Evolutionary conservation across 192 early-diverging fungal genomes (phyloP), one percentile per base, ranked within the genome.

Genomic region (Dispira simplex): DNA sequence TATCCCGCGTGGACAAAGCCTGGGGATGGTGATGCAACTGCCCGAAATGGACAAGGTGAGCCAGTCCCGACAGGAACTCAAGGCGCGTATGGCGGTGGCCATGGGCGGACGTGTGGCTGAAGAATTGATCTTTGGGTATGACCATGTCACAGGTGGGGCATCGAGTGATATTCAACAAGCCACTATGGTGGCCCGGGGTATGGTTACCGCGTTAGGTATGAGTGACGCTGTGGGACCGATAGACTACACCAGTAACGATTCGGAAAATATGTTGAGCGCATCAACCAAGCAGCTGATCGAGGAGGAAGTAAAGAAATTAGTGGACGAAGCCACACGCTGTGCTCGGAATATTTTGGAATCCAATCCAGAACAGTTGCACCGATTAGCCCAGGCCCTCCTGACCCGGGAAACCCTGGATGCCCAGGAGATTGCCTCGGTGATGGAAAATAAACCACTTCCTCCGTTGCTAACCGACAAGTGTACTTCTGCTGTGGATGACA

Each of bases 81-180:
- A 88, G 52, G 94, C 97, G 0, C 75, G 85, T 69, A 73, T 98
- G 39, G 95, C 98, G 74, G 93, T 99, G 16, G 89, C 86, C 66
- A 94, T 99, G 94, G 97, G 95, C 45, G 97, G 97, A n/a, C 82
- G 95, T 5, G 92, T 89, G 0, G 97, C 95, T 1, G 97, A 99
- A 67, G 93, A 98, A 70, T 78, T 98, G 63, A 88, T 97, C n/a
- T 97, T 86, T 80, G 95, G 95, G 9, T 55, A 78, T 0, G 93
- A 97, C 16, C 87, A 92, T 70, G 90, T 98, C 12, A 95, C 97
- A 0, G 91, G 92, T 23, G 97, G 97, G 9, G 91, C 93, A 27
- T 83, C 85, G 55, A 89, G 83, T 65, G 97, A 99, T 76, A 81
- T 99, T 71, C 77, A 85, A 46, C 84, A 90, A 46, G 97, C 95